Conservation (phyloP, 345 rosid species). For the Microcos paniculata region DNA sequence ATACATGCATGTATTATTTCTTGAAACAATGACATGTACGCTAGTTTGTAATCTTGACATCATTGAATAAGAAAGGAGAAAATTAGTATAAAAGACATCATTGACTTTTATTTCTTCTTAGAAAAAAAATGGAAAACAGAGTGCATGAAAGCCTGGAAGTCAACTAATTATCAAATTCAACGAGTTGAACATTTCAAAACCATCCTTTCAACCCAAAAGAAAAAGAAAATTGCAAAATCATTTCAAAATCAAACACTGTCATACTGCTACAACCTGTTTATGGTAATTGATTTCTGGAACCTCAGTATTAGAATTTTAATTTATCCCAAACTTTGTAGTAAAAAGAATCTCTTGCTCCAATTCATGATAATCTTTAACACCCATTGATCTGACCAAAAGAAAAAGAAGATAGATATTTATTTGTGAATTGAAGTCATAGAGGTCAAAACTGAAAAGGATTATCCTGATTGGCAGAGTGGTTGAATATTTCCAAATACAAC, state of each 20-base stretch:
- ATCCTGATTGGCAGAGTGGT: background rate
- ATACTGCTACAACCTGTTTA: too few species aligned
- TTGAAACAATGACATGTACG: too few species aligned
- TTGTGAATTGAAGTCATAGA: background rate
- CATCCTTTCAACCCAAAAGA: background rate
- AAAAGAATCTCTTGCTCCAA: too few species aligned
- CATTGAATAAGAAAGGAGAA: background rate
- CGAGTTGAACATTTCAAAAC: background rate
- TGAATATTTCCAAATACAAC: background rate
- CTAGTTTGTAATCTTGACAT: background rate
- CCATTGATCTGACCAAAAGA: background rate
- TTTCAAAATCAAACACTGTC: too few species aligned
- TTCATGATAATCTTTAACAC: background rate
- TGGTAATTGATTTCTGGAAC: too few species aligned
- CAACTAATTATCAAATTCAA: background rate
- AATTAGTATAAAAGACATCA: background rate
- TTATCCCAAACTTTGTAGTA: too few species aligned
- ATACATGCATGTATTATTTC: too few species aligned
- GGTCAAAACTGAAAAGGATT: background rate
- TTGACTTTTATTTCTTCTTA: background rate
- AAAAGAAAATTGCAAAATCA: background rate
- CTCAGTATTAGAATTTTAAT: too few species aligned
- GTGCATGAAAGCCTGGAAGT: background rate
- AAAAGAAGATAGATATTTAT: background rate
- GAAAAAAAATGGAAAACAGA: too few species aligned